Conservation (phyloP, 768 basidiomycete genomes). For the Glaciozyma martinii region DNA sequence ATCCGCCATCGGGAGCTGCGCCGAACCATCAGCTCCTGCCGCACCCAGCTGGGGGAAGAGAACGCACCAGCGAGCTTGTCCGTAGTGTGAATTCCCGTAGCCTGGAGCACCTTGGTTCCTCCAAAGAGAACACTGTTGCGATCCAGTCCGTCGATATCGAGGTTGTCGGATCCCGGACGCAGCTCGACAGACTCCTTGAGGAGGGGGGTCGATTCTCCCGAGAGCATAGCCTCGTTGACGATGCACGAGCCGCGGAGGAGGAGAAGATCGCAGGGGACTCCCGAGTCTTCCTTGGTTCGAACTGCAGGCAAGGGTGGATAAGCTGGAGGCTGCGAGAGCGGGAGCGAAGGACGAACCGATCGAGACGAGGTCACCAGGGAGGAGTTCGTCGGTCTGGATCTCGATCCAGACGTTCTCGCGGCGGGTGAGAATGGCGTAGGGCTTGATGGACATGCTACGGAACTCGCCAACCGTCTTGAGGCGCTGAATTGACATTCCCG, state of each 20-base stretch:
- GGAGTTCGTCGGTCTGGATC: slow-evolving; percentile 71
- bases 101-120: slow-evolving; percentile 93
- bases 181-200: slow-evolving; percentile 91
- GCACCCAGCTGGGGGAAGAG: neutral
- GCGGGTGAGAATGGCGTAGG: slow-evolving; percentile 74
- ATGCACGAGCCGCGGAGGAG: slow-evolving; percentile 87
- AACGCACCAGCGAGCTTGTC: slow-evolving; percentile 31
- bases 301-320: slow-evolving; percentile 33
- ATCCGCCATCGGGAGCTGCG: slow-evolving; percentile 72
- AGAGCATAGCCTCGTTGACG: slow-evolving; percentile 98
- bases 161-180: slow-evolving; percentile 58
- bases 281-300: slow-evolving; percentile 60
- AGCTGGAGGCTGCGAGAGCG: neutral
- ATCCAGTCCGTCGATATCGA: slow-evolving; percentile 79
- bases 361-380: slow-evolving; percentile 84
- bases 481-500: slow-evolving; percentile 49
- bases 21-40: neutral
- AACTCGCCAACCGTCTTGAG: slow-evolving; percentile 88
- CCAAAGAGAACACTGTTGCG: slow-evolving; percentile 85
- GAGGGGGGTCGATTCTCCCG: slow-evolving; percentile 93
- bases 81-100: slow-evolving; percentile 42
- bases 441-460: slow-evolving; percentile 88
- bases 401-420: slow-evolving; percentile 68
- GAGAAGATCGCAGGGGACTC: slow-evolving; percentile 85
- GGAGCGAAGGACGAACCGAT: slow-evolving; percentile 50